Conservation (phyloP, 495 filamentous ascomycete genomes). For the Penicillium malachiteum region DNA sequence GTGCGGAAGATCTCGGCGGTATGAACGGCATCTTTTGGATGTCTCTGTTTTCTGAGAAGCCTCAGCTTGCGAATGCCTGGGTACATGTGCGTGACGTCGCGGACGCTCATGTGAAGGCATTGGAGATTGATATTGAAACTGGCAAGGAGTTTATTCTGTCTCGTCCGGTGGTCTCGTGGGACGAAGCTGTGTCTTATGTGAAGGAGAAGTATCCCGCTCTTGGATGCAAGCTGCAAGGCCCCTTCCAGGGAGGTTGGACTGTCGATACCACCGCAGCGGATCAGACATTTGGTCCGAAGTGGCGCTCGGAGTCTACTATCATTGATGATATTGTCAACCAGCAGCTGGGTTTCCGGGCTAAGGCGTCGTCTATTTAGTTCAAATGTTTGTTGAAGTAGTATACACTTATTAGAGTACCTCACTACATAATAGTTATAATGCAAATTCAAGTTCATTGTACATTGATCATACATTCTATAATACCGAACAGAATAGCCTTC, state of each 20-base stretch:
- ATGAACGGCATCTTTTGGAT: constrained; percentile 15
- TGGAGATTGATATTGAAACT: constrained; percentile 7
- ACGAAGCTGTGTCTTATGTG: constrained; percentile 23
- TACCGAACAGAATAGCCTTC: no score
- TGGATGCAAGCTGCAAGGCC: constrained; percentile 17
- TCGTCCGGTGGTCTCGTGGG: constrained; percentile 19
- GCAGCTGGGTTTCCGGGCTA: constrained; percentile 37
- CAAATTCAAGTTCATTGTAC: no score
- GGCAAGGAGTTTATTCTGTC: constrained; percentile 21
- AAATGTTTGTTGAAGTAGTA: no score
- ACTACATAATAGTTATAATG: no score
- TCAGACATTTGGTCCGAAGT: constrained; percentile 29
- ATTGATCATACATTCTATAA: no score
- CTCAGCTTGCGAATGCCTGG: constrained; percentile 5
- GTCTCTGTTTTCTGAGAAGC: constrained; percentile 4
- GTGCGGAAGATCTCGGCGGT: constrained; percentile 6
- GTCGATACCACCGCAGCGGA: constrained; percentile 54
- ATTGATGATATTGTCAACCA: constrained; percentile 32
- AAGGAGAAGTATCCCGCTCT: constrained; percentile 28
- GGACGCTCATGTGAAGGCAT: constrained; percentile 18
- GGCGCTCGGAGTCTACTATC: constrained; percentile 23
- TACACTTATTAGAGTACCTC: no score
- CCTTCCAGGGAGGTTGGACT: constrained; percentile 35
- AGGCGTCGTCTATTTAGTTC: no score
- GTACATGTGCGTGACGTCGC: constrained; percentile 21